A percentile compares a stretch with the other conserved stretches of the same genome.
Conservation (phyloP, 176 grass and related monocot species). For the Dactylis glomerata region DNA sequence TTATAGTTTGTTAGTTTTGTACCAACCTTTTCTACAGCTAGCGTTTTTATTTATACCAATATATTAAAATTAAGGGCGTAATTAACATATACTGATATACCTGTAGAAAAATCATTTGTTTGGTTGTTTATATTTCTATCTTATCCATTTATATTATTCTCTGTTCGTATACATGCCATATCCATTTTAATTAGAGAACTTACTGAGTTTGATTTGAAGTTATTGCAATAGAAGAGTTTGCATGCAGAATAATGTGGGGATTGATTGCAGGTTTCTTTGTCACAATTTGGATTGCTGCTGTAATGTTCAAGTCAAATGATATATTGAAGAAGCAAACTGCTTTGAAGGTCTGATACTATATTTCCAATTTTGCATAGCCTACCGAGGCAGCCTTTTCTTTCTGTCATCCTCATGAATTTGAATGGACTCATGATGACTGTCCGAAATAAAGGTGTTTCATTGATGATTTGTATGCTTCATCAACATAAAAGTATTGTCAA, state of each 20-base stretch:
- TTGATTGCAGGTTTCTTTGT: slow-evolving; percentile 87
- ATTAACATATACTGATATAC: background rate
- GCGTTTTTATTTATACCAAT: background rate
- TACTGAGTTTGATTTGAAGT: background rate
- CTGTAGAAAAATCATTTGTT: background rate
- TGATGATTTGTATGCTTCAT: background rate
- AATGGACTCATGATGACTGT: background rate
- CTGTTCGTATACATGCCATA: background rate
- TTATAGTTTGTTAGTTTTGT: background rate
- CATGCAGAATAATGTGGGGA: slow-evolving; percentile 30
- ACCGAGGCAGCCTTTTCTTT: background rate
- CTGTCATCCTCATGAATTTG: slow-evolving; percentile 1
- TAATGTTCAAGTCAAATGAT: slow-evolving; percentile 99
- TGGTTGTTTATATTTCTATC: background rate
- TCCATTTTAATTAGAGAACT: background rate
- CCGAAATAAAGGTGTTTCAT: background rate
- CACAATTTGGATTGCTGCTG: slow-evolving; percentile 92
- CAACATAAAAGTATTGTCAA: background rate
- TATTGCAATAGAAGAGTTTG: background rate
- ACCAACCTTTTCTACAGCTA: background rate
- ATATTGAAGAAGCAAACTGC: slow-evolving; percentile 94
- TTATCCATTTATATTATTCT: background rate
- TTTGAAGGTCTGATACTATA: slow-evolving; percentile 65
- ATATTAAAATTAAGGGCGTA: slow-evolving; percentile 3
- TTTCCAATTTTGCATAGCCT: slow-evolving; percentile 7